Base-by-base conservation (phyloP, 305 asterid species). In the Fraxinus floribunda region DNA sequence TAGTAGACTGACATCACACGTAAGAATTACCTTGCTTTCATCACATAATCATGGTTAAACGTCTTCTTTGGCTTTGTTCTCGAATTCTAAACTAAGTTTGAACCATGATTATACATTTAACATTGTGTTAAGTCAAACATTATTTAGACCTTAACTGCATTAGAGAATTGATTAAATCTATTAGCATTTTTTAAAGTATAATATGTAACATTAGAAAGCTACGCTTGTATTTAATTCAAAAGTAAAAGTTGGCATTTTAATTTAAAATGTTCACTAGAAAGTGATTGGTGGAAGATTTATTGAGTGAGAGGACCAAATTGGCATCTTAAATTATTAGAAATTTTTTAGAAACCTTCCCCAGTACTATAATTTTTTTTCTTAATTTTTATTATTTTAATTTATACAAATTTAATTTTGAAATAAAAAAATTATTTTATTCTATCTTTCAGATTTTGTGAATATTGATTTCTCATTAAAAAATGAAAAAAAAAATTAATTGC, bases 191-290 rank as follows among this genome's bases (percentile, higher is more conserved):
- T 83, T 13, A 29, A 29, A 29, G 81, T 86, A 72, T 24, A 86
- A 88, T 83, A 85, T 81, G 26, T n/a, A 38, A 79, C 74, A 76
- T 8, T 11, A 74, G 88, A 87, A 85, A 80, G 86, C 79, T 87
- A 86, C 89, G 57, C 26, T 71, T 16, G 20, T 60, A 85, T 78
- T 83, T 34, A 73, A 49, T 74, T 82, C 29, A 80, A 46, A 60
- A 68, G 34, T 32, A 15, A 26, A 77, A 52, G 62, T 52, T 52
- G 62, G 62, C 62, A 52, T 52, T 52, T 52, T 5, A 52, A 52
- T 52, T 52, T 52, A 16, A 52, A 52, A 52, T 52, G 62, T 52
- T 52, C 7, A 1, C 62, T 52, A 16, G 22, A 52, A 52, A 52
- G 62, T 52, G 62, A 52, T 52, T 16, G 62, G 22, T 16, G 62